Evolutionary conservation across 139 green algal genomes (phyloP), one percentile per base, ranked within the genome.

Genomic region (Coccomyxa sp.): DNA sequence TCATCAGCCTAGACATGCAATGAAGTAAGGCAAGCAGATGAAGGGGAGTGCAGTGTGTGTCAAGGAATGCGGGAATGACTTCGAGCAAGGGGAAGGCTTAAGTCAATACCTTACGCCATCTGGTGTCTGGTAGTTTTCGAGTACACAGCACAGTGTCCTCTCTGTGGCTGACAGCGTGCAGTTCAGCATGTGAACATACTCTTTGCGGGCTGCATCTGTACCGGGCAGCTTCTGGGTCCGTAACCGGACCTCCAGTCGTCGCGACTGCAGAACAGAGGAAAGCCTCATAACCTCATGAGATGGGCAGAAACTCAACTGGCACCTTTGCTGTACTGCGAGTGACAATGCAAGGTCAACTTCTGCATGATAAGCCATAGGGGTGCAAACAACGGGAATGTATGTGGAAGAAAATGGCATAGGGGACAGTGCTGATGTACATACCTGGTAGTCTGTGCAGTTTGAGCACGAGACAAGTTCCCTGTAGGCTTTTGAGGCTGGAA

Each of bases 151-250:
- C 64, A 99, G 81, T 2, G 96, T 98, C 76, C 97, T 90, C 89
- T 98, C 93, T 14, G 97, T 99, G 33, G 97, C 97, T 8, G 92
- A 93, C 36, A 99, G 86, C 39, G 97, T 99, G 75, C 77, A 89
- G 89, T 99, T 99, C 55, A 99, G 89, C 91, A 99, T 94, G 93
- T 99, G 97, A 77, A 98, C 95, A 76, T 94, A 97, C 33, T 92
- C 84, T 82, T 97, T 96, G 79, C 93, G 89, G 64, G 82, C n/a
- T 69, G 79, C 76, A 73, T 95, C 92, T 7, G 78, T 87, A 18
- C 78, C 90, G 27, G 86, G 80, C 33, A 40, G 78, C 87, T 94
- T 93, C 35, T 80, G 79, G 2, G 77, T 86, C 35, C 94, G 87
- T 70, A 95, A 74, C 70, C 95, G 83, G 27, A 95, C 90, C 55